Evolutionary conservation across 2,329 filamentous ascomycete genomes (phyloP).

Genomic region (Akanthomyces dipterigenus): DNA sequence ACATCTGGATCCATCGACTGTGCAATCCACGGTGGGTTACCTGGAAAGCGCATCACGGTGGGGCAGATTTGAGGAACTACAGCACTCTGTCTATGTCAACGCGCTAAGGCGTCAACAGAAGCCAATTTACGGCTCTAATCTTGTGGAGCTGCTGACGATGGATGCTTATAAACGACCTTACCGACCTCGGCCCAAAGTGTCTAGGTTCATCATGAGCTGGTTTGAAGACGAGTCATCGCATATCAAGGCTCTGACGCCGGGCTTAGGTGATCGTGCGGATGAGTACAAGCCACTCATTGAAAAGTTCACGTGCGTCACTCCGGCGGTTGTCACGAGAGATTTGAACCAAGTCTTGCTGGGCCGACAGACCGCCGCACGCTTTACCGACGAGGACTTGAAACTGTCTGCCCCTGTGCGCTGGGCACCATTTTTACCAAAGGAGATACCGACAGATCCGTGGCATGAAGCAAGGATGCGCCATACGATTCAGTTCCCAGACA

Average conservation of each 20-base stretch:
- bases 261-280: conserved; percentile 64
- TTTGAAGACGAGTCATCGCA: conserved; percentile 62
- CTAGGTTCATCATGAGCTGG: conserved; percentile 64
- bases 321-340: conserved; percentile 76
- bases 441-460: conserved; percentile 67
- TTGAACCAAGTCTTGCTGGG: conserved; percentile 63
- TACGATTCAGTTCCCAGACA: conserved; percentile 95
- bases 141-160: conserved; percentile 70
- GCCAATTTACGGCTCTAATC: conserved; percentile 72
- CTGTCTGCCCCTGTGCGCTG: conserved; percentile 50
- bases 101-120: conserved; percentile 71
- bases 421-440: conserved; percentile 50
- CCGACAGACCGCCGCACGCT: conserved; percentile 46
- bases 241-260: conserved; percentile 63
- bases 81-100: conserved; percentile 75
- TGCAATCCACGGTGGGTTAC: conserved; percentile 63
- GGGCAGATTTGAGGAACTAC: conserved; percentile 68
- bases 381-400: conserved; percentile 50
- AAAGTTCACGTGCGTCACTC: conserved; percentile 89
- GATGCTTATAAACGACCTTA: conserved; percentile 52
- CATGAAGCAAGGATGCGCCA: conserved; percentile 88
- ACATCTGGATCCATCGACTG: conserved; percentile 57
- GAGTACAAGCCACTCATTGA: conserved; percentile 68
- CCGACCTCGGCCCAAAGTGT: conserved; percentile 52
- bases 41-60: conserved; percentile 66